Conservation (phyloP, 176 grass and related monocot genomes). For the Raddia distichophylla region DNA sequence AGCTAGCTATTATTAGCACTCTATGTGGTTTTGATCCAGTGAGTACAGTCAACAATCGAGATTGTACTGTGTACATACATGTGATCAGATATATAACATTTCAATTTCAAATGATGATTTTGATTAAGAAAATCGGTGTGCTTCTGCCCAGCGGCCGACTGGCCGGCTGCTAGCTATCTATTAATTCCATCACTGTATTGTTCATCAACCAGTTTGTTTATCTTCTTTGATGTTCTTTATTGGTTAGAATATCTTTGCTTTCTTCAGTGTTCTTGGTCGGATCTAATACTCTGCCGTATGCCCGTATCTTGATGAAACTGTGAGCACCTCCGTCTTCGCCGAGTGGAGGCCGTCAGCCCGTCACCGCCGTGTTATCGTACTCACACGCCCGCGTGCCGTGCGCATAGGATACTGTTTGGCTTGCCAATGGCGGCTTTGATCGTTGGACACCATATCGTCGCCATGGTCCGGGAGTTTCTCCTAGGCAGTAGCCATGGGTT, state of each 20-base stretch:
- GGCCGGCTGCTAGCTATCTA: too few species aligned
- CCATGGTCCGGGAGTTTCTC: too few species aligned
- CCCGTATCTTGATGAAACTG: neutral
- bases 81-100: conserved; percentile 10
- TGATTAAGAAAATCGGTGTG: conserved; percentile 11
- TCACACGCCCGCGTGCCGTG: too few species aligned
- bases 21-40: conserved; percentile 4
- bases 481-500: too few species aligned
- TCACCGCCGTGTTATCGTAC: too few species aligned
- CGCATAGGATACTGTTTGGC: neutral
- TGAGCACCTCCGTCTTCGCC: too few species aligned
- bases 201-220: neutral
- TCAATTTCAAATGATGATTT: neutral
- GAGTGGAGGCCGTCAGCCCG: too few species aligned
- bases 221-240: neutral
- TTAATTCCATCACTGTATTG: too few species aligned
- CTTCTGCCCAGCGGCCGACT: too few species aligned
- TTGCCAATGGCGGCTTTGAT: neutral
- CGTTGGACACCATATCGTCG: neutral
- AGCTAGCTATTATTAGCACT: neutral
- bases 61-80: conserved; percentile 1
- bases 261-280: neutral
- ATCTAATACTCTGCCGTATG: neutral
- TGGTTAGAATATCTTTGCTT: neutral
- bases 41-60: neutral